phyloP scores from a whole-genome alignment of 331 rosid genomes.

The Cucumis variabilis region DNA sequence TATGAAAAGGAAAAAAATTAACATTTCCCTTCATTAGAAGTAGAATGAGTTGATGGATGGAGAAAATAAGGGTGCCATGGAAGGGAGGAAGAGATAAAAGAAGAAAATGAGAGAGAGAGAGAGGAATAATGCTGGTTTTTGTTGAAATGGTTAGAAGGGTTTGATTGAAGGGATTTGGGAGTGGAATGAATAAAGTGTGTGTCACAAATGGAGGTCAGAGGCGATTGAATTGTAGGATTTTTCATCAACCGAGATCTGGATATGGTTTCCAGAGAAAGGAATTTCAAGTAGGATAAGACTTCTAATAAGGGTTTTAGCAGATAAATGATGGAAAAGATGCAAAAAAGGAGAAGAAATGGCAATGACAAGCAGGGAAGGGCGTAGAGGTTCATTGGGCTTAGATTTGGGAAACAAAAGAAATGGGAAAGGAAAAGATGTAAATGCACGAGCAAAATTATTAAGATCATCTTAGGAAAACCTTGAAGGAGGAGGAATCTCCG shows the following conservation, averaged over 20 bases:
- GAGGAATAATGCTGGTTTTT: no score
- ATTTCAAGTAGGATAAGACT: conserved; percentile 75
- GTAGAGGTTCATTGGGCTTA: conserved; percentile 46
- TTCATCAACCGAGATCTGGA: conserved; percentile 47
- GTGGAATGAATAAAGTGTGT: no score
- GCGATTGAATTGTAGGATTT: conserved; percentile 52
- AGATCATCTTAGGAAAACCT: conserved; percentile 77
- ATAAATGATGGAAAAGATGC: conserved; percentile 53
- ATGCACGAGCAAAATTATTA: conserved; percentile 66
- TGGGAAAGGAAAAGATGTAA: conserved; percentile 65
- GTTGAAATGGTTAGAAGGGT: no score
- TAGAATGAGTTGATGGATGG: no score
- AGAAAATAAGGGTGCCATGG: no score
- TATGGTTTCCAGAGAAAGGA: conserved; percentile 56
- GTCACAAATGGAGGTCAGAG: no score
- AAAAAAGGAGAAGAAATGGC: conserved; percentile 71
- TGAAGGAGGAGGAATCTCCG: conserved; percentile 83
- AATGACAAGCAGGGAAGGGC: conserved; percentile 68
- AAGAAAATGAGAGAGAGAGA: no score
- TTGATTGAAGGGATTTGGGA: no score
- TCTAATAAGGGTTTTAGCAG: conserved; percentile 55
- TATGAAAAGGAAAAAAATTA: no score
- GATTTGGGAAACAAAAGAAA: conserved; percentile 57
- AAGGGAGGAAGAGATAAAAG: no score
- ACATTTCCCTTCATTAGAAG: no score